These are phyloP conservation scores for Pseudogymnoascus sp. DNA, from an alignment of 2,329 filamentous ascomycete species.

Conservation along the genomic window DNA sequence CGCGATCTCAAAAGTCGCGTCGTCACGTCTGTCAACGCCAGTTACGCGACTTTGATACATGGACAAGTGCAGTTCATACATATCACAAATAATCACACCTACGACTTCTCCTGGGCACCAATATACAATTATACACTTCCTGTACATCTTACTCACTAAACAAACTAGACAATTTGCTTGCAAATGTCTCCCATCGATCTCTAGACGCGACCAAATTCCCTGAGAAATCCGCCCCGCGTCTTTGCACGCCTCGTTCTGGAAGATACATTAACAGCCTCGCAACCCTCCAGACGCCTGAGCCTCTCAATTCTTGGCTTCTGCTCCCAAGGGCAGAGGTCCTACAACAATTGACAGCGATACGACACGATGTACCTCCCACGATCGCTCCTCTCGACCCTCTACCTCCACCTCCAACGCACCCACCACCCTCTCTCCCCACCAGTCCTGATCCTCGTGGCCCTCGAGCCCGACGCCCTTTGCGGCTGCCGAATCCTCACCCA, in stretches of 20 bases:
- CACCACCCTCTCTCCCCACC: conserved; percentile 86
- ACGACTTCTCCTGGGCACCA: not conserved
- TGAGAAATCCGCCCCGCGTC: not conserved
- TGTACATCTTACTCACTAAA: not conserved
- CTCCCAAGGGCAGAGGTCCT: conserved; percentile 4
- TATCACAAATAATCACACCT: not conserved
- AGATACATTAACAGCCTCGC: not conserved
- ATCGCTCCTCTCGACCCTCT: conserved; percentile 79
- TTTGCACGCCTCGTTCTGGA: not conserved
- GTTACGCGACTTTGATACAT: conserved; percentile 7
- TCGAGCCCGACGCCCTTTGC: conserved; percentile 92
- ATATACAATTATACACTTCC: conserved; percentile 4
- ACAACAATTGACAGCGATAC: not conserved
- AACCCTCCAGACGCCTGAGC: not conserved
- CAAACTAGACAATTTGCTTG: not conserved
- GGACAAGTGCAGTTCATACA: not conserved
- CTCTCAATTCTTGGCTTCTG: conserved; percentile 7
- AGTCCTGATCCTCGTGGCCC: conserved; percentile 81
- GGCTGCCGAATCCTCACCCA: conserved; percentile 89
- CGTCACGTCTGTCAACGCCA: conserved; percentile 5
- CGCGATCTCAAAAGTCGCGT: conserved; percentile 3
- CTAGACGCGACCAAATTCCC: not conserved
- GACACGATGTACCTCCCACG: conserved; percentile 85
- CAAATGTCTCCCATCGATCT: not conserved
- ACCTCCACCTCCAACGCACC: conserved; percentile 76